Evolutionary conservation across 176 grass and related monocot genomes (phyloP), one percentile per base, ranked within the genome.

Genomic region (Aegilops longissima): DNA sequence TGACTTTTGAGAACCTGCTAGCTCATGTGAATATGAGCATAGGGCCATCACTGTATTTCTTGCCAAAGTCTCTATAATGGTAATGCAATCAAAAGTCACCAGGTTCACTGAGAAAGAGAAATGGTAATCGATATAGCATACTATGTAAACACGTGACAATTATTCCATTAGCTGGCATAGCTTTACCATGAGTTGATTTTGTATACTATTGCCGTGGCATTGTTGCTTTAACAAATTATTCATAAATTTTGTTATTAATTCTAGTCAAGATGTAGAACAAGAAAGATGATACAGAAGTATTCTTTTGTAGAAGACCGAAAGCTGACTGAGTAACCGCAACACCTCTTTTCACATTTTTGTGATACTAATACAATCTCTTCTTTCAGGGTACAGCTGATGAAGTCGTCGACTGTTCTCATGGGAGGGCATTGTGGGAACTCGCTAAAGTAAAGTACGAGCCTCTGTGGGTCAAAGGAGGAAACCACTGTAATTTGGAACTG

Each of bases 381-480:
- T 86, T 69, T 86, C 70, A 99, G 97, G 97, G 97, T 39, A 93
- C 89, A 83, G 87, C 94, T 47, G 97, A 99, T 76, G 97, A 99
- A 16, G 97, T 99, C 29, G 97, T 99, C 4, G 92, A 99, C 80
- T 96, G 94, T 38, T 91, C 90, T 27, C 97, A 99, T 85, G 97
- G 97, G 40, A 93, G 93, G 90, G 79, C 88, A 79, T 80, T 99
- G 38, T 99, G 92, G 90, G 97, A 99, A 71, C 92, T 88, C 14
- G 90, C 94, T n/a, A 91, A 96, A 87, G 97, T 96, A 79, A 99
- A 99, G 80, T 99, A 96, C 69, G 97, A 99, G 40, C 97, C 97
- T 80, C 83, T 99, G 4, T 99, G 97, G 97, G 86, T 99, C 73
- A 96, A 94, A 84, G 97, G 90, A 65, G 97, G 97, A 24, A 96